These are phyloP conservation scores for Clathrus columnatus DNA, from an alignment of 768 basidiomycete genomes.

Conservation along the genomic window DNA sequence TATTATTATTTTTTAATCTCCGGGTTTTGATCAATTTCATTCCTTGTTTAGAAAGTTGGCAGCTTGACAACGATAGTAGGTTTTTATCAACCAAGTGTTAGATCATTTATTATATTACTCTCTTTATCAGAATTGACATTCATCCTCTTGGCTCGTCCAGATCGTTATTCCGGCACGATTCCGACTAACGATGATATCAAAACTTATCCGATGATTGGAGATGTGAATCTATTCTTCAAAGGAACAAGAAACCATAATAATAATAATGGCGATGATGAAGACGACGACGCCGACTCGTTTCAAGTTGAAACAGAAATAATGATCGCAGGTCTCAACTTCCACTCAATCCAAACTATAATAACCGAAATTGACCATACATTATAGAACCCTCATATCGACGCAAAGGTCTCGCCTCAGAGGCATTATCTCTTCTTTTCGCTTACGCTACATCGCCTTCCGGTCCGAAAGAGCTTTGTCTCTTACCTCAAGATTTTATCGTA, in stretches of 20 bases:
- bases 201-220: conserved; percentile 69
- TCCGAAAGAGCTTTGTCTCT: conserved; percentile 31
- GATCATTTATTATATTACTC: not conserved
- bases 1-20: not conserved
- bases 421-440: conserved; percentile 55
- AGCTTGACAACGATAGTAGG: conserved; percentile 72
- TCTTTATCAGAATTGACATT: conserved; percentile 68
- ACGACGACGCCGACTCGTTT: conserved; percentile 20
- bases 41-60: conserved; percentile 63
- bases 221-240: conserved; percentile 85
- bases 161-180: not conserved
- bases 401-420: conserved; percentile 53
- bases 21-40: not conserved
- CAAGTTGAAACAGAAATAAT: conserved; percentile 88
- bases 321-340: conserved; percentile 61
- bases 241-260: conserved; percentile 29
- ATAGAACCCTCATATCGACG: conserved; percentile 61
- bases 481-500: conserved; percentile 47
- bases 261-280: conserved; percentile 27
- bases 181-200: conserved; percentile 18
- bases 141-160: conserved; percentile 58
- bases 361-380: not conserved
- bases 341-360: not conserved
- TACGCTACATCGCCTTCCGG: conserved; percentile 44
- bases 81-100: not conserved